phyloP scores from a whole-genome alignment of 257 asterid species.

The Eucommia ulmoides region DNA sequence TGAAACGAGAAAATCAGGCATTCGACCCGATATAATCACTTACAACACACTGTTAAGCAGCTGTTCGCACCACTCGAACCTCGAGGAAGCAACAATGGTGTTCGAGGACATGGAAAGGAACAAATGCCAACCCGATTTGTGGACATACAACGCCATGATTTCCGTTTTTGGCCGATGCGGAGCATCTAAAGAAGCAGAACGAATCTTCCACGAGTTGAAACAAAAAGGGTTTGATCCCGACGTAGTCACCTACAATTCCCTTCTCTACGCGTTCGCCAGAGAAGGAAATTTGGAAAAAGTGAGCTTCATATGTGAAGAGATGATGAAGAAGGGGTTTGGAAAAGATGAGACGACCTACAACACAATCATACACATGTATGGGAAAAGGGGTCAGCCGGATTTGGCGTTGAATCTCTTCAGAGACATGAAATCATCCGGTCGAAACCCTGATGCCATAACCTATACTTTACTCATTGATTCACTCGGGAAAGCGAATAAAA shows the following conservation, averaged over 20 bases:
- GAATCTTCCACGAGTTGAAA: slow-evolving; percentile 57
- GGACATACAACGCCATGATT: slow-evolving; percentile 97
- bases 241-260: slow-evolving; percentile 87
- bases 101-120: slow-evolving; percentile 60
- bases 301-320: slow-evolving; percentile 54
- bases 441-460: slow-evolving; percentile 86
- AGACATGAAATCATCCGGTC: slow-evolving; percentile 62
- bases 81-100: slow-evolving; percentile 74
- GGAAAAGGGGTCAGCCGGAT: slow-evolving; percentile 64
- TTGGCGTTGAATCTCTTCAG: slow-evolving; percentile 56
- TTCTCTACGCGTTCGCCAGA: slow-evolving; percentile 80
- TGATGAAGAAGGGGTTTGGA: slow-evolving; percentile 69
- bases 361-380: slow-evolving; percentile 75
- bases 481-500: slow-evolving; percentile 73
- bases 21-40: slow-evolving; percentile 81
- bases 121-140: slow-evolving; percentile 85
- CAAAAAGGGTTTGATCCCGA: slow-evolving; percentile 66
- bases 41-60: slow-evolving; percentile 88
- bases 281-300: slow-evolving; percentile 75
- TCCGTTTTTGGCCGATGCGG: slow-evolving; percentile 91
- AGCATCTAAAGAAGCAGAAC: slow-evolving; percentile 60
- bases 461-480: slow-evolving; percentile 87
- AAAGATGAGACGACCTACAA: slow-evolving; percentile 95
- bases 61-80: slow-evolving; percentile 75
- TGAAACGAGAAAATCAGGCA: slow-evolving; percentile 71